A percentile compares a stretch with the other conserved stretches of the same genome.
Evolutionary conservation across 169 alveolate genomes (phyloP).

Genomic region (Plasmodium fragile): DNA sequence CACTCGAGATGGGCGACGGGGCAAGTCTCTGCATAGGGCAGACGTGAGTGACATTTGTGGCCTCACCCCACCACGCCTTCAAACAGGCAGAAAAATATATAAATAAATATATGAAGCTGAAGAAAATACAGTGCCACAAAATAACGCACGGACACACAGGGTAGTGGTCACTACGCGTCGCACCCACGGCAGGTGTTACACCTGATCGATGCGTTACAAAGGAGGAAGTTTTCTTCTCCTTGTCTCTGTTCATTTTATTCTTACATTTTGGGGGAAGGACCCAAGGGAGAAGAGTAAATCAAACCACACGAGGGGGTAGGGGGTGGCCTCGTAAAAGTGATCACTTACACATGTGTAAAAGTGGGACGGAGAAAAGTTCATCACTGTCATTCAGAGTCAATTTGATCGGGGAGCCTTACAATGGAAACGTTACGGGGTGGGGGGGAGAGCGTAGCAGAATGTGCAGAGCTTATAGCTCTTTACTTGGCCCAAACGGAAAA

Average conservation of each 20-base stretch:
- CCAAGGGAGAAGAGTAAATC: background rate
- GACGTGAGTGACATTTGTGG: background rate
- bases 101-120: no score
- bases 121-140: no score
- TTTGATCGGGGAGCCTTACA: background rate
- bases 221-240: background rate
- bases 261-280: background rate
- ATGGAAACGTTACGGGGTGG: background rate
- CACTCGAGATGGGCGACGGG: background rate
- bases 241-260: background rate
- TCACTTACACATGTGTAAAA: background rate
- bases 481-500: background rate
- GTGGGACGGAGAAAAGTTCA: background rate
- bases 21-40: background rate
- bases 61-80: background rate
- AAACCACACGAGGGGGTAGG: background rate
- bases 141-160: background rate
- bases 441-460: background rate
- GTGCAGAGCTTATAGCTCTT: background rate
- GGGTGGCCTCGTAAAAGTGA: background rate
- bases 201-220: background rate
- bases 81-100: background rate
- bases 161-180: background rate
- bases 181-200: background rate
- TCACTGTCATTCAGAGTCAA: background rate